A percentile compares a stretch with the other conserved stretches of the same genome.
Conservation (phyloP, 371 early-diverging fungal genomes). For the Mucor racemosus region DNA sequence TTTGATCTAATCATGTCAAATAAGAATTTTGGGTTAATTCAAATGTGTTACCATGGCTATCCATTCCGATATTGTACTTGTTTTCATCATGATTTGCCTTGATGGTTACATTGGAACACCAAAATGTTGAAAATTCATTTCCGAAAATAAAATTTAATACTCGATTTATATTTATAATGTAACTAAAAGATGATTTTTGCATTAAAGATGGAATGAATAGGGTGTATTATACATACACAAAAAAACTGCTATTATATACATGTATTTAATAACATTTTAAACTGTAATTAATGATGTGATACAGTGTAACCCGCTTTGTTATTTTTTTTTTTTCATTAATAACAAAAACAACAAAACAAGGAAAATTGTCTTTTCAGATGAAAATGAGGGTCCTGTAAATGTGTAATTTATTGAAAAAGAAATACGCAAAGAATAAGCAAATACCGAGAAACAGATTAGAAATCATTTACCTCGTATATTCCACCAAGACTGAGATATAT, state of each 20-base stretch:
- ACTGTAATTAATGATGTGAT: slow-evolving; percentile 4
- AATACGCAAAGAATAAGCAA: background rate
- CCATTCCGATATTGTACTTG: background rate
- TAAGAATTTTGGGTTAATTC: background rate
- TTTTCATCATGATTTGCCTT: slow-evolving; percentile 1
- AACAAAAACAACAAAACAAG: background rate
- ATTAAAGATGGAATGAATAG: background rate
- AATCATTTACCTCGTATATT: background rate
- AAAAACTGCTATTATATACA: background rate
- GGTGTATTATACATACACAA: background rate
- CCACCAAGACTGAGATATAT: slow-evolving; percentile 1
- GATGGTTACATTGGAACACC: slow-evolving; percentile 1
- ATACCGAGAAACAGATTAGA: background rate
- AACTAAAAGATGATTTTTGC: background rate
- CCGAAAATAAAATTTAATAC: background rate
- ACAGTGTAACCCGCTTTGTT: slow-evolving; percentile 3
- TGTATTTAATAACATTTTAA: background rate
- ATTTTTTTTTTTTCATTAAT: background rate
- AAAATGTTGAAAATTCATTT: slow-evolving; percentile 1
- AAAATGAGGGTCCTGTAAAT: background rate
- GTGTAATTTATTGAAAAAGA: background rate
- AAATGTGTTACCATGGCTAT: background rate
- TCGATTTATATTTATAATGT: background rate
- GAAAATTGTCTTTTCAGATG: background rate
- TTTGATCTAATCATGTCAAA: background rate